These are phyloP conservation scores for Exophiala sp. DNA, from an alignment of 2,329 filamentous ascomycete species.

Conservation along the genomic window DNA sequence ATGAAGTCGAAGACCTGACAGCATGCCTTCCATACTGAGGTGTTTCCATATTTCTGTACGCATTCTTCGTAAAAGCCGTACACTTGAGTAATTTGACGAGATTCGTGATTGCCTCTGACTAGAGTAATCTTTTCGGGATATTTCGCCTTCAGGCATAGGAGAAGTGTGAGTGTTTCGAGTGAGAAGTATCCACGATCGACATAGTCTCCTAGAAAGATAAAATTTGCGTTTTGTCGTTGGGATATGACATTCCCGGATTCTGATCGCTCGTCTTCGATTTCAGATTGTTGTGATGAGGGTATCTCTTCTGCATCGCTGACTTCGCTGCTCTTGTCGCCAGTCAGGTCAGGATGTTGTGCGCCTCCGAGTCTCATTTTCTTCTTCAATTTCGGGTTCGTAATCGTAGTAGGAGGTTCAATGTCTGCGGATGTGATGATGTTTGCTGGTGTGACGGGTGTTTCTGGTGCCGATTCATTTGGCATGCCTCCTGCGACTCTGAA, in stretches of 20 bases:
- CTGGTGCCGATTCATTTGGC: constrained; percentile 66
- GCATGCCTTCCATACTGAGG: constrained; percentile 74
- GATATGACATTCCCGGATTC: constrained; percentile 34
- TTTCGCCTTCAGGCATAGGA: constrained; percentile 45
- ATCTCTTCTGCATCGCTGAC: constrained; percentile 45
- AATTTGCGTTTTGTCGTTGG: constrained; percentile 59
- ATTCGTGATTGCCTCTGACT: constrained; percentile 72
- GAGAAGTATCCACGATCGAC: constrained; percentile 73
- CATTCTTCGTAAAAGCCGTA: constrained; percentile 79
- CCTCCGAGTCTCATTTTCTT: constrained; percentile 68
- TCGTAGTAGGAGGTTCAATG: constrained; percentile 84
- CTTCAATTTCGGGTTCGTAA: constrained; percentile 80
- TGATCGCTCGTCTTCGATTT: constrained; percentile 36
- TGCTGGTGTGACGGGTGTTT: constrained; percentile 65
- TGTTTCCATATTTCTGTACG: constrained; percentile 72
- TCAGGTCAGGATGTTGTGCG: constrained; percentile 22
- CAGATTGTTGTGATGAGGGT: constrained; percentile 43
- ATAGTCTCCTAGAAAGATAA: constrained; percentile 70
- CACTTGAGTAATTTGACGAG: constrained; percentile 72
- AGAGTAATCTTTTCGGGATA: constrained; percentile 70
- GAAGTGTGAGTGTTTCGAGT: constrained; percentile 67
- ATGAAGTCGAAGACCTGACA: constrained; percentile 77
- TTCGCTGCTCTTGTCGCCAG: constrained; percentile 28
- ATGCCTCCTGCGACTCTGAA: constrained; percentile 96
- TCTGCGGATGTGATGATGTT: constrained; percentile 84